Base-by-base conservation (phyloP, 1,284 basidiomycete genomes). In the Rhodotorula sp. region DNA sequence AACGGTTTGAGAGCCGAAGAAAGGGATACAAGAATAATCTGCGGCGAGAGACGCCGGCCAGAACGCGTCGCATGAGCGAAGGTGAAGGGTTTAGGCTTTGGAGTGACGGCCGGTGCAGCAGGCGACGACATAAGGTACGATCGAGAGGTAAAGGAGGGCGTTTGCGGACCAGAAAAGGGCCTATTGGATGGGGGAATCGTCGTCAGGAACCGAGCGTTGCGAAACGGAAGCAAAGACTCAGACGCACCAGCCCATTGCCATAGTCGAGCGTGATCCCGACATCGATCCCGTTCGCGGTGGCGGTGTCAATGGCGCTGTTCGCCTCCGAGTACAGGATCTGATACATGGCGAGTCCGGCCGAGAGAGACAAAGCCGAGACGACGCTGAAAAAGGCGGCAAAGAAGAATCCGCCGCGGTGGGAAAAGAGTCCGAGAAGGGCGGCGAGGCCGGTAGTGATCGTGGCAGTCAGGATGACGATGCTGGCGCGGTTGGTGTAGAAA, bases 121-220 rank as follows among this genome's bases (percentile, higher is more conserved):
- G 15, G 71, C 65, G 23, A 70, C 26, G 20, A 64, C 46, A 51
- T 39, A 73, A 8, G 77, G 73, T 21, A 77, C 57, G 63, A 76
- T 66, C 4, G 73, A 59, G 54, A 71, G 43, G 48, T 77, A 67
- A 47, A 73, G 58, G 62, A 70, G 72, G 12, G 47, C 76, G 48
- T 68, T 71, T 0, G 77, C 73, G 26, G 73, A 75, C 77, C 77
- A 77, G 34, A 73, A 43, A 56, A 77, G 58, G 70, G 70, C 69
- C 62, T 70, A 54, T 15, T 2, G 16, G 10, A 43, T 43, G 1
- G 6, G 6, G 21, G 21, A 23, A 23, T 29, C 16, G 8, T 14
- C 34, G 10, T 4, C 16, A 10, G 7, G 18, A 47, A 8, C 14
- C n/a, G 3, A 54, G 23, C 39, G 43, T 39, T 16, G 20, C 7